Conservation (phyloP, 768 basidiomycete genomes). For the Rubroboletus pulcherrimus region DNA sequence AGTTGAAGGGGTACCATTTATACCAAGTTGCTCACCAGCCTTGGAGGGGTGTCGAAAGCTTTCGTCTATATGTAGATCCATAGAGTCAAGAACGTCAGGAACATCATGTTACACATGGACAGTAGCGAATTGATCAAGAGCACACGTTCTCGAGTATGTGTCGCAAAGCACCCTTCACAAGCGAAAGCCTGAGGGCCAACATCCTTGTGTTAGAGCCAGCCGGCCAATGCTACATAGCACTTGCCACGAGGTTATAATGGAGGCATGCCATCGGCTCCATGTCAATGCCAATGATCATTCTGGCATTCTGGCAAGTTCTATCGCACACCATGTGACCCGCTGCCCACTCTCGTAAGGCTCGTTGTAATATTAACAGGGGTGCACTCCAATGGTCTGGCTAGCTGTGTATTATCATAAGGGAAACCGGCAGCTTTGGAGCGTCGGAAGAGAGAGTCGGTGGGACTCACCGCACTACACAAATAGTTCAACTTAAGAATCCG, state of each 20-base stretch:
- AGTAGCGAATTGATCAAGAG: too few relatives aligned
- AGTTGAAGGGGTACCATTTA: too few relatives aligned
- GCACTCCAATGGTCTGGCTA: background rate
- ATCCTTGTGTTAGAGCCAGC: background rate
- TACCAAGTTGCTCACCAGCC: too few relatives aligned
- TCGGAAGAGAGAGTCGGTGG: background rate
- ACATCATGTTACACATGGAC: too few relatives aligned
- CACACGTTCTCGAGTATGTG: too few relatives aligned
- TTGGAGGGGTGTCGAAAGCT: too few relatives aligned
- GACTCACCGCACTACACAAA: background rate
- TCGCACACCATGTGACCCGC: background rate
- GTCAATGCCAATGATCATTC: background rate
- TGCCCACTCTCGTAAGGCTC: background rate
- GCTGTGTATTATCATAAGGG: background rate
- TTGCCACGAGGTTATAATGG: background rate
- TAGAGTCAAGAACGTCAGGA: too few relatives aligned
- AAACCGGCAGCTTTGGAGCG: background rate
- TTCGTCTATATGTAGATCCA: too few relatives aligned
- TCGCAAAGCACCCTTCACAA: background rate
- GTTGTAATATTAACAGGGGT: background rate
- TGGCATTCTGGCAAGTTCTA: background rate
- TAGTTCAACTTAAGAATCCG: background rate
- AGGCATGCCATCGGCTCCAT: background rate
- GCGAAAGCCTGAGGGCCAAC: background rate
- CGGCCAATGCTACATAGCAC: background rate